Evolutionary conservation across 2,329 filamentous ascomycete species (phyloP), one percentile per base, ranked within the genome.

Genomic region (Raffaelea albimanens): DNA sequence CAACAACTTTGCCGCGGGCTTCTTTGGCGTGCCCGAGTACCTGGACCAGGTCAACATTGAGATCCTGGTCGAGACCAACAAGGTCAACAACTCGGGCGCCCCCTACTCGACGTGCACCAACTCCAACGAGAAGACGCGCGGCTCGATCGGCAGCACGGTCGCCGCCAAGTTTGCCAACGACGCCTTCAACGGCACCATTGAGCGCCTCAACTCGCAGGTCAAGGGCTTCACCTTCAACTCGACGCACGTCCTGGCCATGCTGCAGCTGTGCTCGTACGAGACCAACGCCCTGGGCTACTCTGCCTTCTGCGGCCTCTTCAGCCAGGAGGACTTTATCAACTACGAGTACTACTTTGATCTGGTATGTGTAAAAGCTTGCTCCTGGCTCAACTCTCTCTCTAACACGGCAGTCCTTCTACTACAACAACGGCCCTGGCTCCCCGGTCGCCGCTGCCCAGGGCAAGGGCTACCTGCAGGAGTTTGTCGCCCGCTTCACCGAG

Each of bases 331-430:
- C 48, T 70, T 65, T 49, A 25, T 68, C 10, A 67, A 67, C 50
- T 68, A 63, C 47, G 67, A 69, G 45, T 69, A 70, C 54, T 67
- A 61, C 55, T 67, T 61, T 51, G 67, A 70, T 48, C 55, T 70
- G 25, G 62, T 62, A 48, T 2, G 2, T 29, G 13, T 51, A n/a
- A n/a, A n/a, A n/a, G n/a, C 14, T 49, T 58, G 8, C 59, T 56
- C 48, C 34, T 16, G 8, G 34, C 34, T 38, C 5, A 5, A 16
- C 14, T 16, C 14, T 16, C 18, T 16, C 8, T 38, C 34, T 38
- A 38, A 38, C 48, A 59, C 25, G 58, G 29, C 40, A 44, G 45
- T 39, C 48, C 1, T 62, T 61, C 53, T 62, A 63, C 50, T 63
- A 63, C 50, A 56, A 57, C 41, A 60, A 60, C 34, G 61, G 61